Base-by-base conservation (phyloP, 1,284 basidiomycete genomes). In the Malassezia arunalokei region DNA sequence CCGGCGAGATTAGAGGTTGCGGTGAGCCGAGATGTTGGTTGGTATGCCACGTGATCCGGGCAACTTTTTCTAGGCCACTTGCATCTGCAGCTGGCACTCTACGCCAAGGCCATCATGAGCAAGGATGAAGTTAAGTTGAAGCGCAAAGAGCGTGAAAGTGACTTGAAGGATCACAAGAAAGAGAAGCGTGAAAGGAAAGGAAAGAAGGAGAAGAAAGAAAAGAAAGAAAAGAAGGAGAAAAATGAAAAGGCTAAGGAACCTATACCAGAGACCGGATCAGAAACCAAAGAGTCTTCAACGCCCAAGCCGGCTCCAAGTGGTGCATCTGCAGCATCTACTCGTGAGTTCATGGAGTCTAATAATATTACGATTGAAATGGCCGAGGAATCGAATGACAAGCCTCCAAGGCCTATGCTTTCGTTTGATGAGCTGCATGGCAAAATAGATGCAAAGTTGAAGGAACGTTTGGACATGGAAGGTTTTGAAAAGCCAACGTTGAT, bases 401-500 rank as follows among this genome's bases (percentile, higher is more conserved):
- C 77, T 2, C 69, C 75, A 33, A 78, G 83, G 60, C 77, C 78
- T 6, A 77, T 89, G 55, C 78, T 87, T 42, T 79, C 82, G 8
- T 94, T 98, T 73, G 76, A 79, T 41, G 82, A 85, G 58, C 78
- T 89, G 1, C 77, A 81, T 5, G 76, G 77, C 37, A 79, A 92
- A 49, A 82, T 84, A 12, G 74, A 77, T 5, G 76, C 78, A 11
- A 78, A 91, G 24, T 79, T 73, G 40, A 65, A 62, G 42, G 57
- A 63, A 78, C 53, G 74, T 74, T 8, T 85, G 82, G 17, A 83
- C 89, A 56, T 75, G 74, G 53, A 76, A 32, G 68, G 78, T 8
- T 99, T 92, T 77, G 80, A 83, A 54, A 83, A 86, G 64, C 94
- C 94, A 0, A 94, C 91, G 0, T 89, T 92, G 0, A 91, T 99